phyloP scores from a whole-genome alignment of 208 protist genomes.

The Kentomonas sorsogonicus region DNA sequence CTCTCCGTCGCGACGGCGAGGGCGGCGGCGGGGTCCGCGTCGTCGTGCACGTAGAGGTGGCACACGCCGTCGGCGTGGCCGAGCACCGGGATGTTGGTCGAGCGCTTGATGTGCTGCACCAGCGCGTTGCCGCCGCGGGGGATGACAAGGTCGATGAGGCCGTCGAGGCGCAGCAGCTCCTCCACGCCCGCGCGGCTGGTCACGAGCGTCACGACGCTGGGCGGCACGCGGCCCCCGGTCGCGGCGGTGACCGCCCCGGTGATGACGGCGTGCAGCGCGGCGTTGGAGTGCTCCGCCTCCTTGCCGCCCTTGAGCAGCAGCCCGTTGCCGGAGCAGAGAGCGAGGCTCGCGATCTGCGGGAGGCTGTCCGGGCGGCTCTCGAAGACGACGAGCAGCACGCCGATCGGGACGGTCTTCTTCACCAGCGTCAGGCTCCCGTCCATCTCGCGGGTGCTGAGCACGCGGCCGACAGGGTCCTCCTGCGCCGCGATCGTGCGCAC shows the following conservation, averaged over 20 bases:
- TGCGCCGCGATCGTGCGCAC: conserved; percentile 38
- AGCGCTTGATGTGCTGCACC: conserved; percentile 83
- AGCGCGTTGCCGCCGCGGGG: conserved; percentile 88
- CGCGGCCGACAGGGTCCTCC: conserved; percentile 47
- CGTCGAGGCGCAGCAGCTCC: conserved; percentile 50
- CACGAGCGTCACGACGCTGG: conserved; percentile 51
- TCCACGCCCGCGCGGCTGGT: conserved; percentile 38
- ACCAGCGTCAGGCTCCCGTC: conserved; percentile 68
- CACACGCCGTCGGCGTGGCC: conserved; percentile 95
- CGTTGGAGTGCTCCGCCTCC: conserved; percentile 65
- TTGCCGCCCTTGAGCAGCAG: conserved; percentile 87
- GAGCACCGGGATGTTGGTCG: conserved; percentile 88
- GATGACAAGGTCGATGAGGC: conserved; percentile 90
- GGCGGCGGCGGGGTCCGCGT: conserved; percentile 62
- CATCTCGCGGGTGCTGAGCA: conserved; percentile 48
- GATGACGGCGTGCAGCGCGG: conserved; percentile 44
- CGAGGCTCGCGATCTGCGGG: conserved; percentile 79
- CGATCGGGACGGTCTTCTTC: conserved; percentile 79
- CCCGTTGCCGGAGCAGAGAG: conserved; percentile 81
- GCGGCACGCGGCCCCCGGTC: conserved; percentile 21
- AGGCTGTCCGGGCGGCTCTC: conserved; percentile 89
- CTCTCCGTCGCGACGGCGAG: conserved; percentile 67
- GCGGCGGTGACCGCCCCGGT: conserved; percentile 34
- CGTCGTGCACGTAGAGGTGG: conserved; percentile 87
- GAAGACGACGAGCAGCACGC: conserved; percentile 92